Base-by-base conservation (phyloP, 78 protist genomes). In the Dictyostelium capitatum region DNA sequence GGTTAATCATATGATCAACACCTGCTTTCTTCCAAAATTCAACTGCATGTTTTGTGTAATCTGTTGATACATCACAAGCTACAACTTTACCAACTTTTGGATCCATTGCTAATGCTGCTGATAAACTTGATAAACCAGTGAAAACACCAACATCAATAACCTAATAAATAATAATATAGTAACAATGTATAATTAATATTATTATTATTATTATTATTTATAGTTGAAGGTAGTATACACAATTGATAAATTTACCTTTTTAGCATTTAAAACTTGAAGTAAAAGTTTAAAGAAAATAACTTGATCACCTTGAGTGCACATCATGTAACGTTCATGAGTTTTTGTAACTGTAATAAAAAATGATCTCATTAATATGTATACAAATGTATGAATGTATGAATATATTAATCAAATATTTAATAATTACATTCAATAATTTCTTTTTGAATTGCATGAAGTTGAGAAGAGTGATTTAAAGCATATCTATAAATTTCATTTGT, bases 101-200 rank as follows among this genome's bases (percentile, higher is more conserved):
- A n/a, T 96, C 96, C 12, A 96, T 75, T 11, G 96, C 89, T 12
- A 74, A 72, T 1, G 97, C 97, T 2, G 92, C 59, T 37, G 93
- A 32, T n/a, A 96, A 57, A 10, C 97, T 50, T 19, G 81, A 72
- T 37, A 65, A 65, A 69, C 97, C 97, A 20, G 91, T 94, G 73
- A 90, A 96, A 10, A 90, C 95, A 70, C 97, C 97, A 30, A 96
- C 83, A 48, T 96, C 97, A 32, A 95, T 84, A 37, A 37, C 43
- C 43, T 37, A 37, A 37, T 37, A 37, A 37, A 37, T 37, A 37
- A 19, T 19, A 17, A 17, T 1, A 12, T 46, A 72, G n/a, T n/a
- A n/a, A n/a, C n/a, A n/a, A n/a, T n/a, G n/a, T n/a, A n/a, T n/a
- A 4, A 72, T 72, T 17, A 72, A 3, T 17, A 72, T 12, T 23